These are phyloP conservation scores for Fusarium mangiferae DNA, from an alignment of 2,329 filamentous ascomycete species.

Conservation along the genomic window DNA sequence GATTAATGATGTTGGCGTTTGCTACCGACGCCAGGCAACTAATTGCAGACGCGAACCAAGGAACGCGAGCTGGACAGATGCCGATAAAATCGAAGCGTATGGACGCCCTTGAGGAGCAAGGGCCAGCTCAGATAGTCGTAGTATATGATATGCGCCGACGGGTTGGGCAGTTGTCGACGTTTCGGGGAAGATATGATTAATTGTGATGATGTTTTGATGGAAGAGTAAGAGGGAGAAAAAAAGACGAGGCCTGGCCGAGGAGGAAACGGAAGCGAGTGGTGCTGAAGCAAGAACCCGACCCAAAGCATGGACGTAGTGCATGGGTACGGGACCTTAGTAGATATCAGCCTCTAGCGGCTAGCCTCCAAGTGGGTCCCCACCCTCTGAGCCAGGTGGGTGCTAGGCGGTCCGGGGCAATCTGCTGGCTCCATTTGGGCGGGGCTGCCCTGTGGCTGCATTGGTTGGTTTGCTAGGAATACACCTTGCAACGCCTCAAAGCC, in stretches of 20 bases:
- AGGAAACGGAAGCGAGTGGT: constrained; percentile 31
- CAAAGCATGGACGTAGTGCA: constrained; percentile 19
- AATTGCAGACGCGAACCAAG: constrained; percentile 28
- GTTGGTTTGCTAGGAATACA: background rate
- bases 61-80: constrained; percentile 19
- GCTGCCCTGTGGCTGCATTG: constrained; percentile 1
- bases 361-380: background rate
- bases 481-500: background rate
- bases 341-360: constrained; percentile 8
- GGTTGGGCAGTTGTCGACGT: constrained; percentile 28
- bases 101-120: constrained; percentile 13
- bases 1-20: constrained; percentile 16
- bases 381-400: background rate
- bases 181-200: constrained; percentile 25
- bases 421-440: background rate
- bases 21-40: constrained; percentile 26
- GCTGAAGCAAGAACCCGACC: constrained; percentile 24
- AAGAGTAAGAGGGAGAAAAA: constrained; percentile 45
- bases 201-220: constrained; percentile 43
- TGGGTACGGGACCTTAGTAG: constrained; percentile 18
- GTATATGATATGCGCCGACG: background rate
- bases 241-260: constrained; percentile 42
- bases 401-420: constrained; percentile 7
- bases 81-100: background rate
- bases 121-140: constrained; percentile 4